Percentiles rank a stretch among this genome's conserved stretches.
Evolutionary conservation across 2,329 filamentous ascomycete genomes (phyloP).

Genomic region (Paraphoma sp.): DNA sequence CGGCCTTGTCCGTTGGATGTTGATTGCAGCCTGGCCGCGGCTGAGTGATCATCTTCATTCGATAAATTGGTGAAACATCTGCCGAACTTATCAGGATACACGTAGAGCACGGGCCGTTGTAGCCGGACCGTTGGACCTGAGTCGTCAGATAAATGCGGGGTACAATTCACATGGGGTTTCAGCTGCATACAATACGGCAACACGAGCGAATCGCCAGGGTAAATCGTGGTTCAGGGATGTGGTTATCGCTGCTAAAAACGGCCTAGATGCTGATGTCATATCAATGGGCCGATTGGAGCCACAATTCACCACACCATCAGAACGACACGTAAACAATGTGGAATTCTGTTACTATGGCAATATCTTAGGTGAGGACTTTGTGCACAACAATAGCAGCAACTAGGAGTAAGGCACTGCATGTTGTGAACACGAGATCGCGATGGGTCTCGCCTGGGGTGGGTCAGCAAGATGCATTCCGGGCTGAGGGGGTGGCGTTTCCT

Average conservation of each 20-base stretch:
- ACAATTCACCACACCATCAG: background rate
- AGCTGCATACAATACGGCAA: slow-evolving; percentile 1
- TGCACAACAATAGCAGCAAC: slow-evolving; percentile 36
- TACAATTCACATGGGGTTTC: slow-evolving; percentile 10
- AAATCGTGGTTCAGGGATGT: background rate
- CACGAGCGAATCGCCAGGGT: background rate
- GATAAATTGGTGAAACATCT: slow-evolving; percentile 5
- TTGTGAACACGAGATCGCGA: slow-evolving; percentile 38
- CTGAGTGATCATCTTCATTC: background rate
- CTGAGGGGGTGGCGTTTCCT: background rate
- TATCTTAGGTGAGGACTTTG: slow-evolving; percentile 26
- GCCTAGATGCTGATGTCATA: slow-evolving; percentile 12
- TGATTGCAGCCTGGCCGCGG: background rate
- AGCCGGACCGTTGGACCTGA: slow-evolving; percentile 2
- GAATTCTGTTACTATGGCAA: background rate
- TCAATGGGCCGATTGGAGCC: background rate
- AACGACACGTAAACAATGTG: background rate
- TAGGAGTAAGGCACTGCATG: slow-evolving; percentile 36
- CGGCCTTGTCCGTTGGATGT: background rate
- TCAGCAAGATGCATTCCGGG: slow-evolving; percentile 10
- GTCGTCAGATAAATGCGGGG: slow-evolving; percentile 9
- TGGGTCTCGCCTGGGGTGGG: slow-evolving; percentile 32
- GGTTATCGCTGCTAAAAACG: slow-evolving; percentile 1
- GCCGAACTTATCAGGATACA: background rate
- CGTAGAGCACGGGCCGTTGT: background rate